A percentile compares a stretch with the other conserved stretches of the same genome.
These are phyloP conservation scores for Sordariomycetes sp. DNA, from an alignment of 2,329 filamentous ascomycete genomes.

Conservation along the genomic window DNA sequence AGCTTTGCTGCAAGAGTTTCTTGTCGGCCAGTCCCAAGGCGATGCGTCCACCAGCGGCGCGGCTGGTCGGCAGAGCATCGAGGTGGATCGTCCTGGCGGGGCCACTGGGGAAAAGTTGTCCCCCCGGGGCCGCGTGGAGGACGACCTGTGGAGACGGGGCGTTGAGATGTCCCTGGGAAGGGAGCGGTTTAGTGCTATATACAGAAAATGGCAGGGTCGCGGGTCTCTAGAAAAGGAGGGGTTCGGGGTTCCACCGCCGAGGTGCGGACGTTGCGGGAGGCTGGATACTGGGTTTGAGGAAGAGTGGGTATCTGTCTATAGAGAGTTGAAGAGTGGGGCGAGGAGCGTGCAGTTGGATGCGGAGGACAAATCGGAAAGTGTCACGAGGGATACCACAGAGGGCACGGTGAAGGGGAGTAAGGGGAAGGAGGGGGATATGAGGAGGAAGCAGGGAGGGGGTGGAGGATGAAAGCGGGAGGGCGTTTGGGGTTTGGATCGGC, in stretches of 20 bases:
- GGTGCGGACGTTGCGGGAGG: not conserved
- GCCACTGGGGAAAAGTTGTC: not conserved
- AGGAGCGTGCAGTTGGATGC: constrained; percentile 15
- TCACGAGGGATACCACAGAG: constrained; percentile 18
- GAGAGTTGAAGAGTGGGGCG: not conserved
- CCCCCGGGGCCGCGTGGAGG: not conserved
- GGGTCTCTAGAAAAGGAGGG: not conserved
- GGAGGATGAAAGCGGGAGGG: constrained; percentile 16
- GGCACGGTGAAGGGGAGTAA: constrained; percentile 37
- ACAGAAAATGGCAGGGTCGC: not conserved
- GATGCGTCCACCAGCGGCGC: not conserved
- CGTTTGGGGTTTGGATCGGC: not conserved
- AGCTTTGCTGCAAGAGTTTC: not conserved
- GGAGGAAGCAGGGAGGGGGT: constrained; percentile 18
- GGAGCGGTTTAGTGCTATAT: not conserved
- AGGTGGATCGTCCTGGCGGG: not conserved
- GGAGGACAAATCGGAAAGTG: constrained; percentile 15
- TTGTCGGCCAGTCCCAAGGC: not conserved
- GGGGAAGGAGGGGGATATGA: constrained; percentile 38
- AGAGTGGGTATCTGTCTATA: not conserved
- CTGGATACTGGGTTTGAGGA: not conserved
- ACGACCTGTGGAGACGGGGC: not conserved
- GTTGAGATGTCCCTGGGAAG: not conserved
- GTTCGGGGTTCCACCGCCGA: not conserved
- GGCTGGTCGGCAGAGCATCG: not conserved